These are phyloP conservation scores for Fusarium sp. DNA, from an alignment of 2,329 filamentous ascomycete species.

Conservation along the genomic window DNA sequence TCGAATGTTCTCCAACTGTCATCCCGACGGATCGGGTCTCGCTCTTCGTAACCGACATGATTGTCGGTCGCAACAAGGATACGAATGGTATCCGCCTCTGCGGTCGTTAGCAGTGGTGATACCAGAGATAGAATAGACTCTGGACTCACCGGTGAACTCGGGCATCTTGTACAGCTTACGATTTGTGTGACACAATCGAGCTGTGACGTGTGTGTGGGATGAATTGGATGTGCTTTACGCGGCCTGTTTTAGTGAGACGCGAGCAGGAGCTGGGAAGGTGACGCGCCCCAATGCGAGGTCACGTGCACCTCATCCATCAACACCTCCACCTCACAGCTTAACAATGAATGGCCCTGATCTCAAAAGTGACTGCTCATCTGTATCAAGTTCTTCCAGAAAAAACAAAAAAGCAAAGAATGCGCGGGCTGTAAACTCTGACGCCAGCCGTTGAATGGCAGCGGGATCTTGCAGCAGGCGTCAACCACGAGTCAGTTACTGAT, in stretches of 20 bases:
- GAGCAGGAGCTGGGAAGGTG: constrained; percentile 18
- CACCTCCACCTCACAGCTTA: background rate
- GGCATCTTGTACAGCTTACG: constrained; percentile 34
- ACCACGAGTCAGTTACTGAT: background rate
- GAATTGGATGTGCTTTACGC: constrained; percentile 30
- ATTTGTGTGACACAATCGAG: background rate
- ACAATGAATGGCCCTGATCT: background rate
- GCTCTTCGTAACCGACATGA: constrained; percentile 96
- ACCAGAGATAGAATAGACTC: too few relatives aligned
- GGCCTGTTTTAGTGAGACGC: constrained; percentile 22
- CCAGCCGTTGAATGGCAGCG: constrained; percentile 9
- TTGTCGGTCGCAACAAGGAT: constrained; percentile 96
- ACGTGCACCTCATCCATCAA: constrained; percentile 30
- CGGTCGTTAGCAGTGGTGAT: constrained; percentile 12
- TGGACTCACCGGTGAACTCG: constrained; percentile 45
- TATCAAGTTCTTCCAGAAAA: constrained; percentile 22
- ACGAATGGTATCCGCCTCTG: constrained; percentile 83
- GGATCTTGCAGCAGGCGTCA: constrained; percentile 23
- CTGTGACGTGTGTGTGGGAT: background rate
- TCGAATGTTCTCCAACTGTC: constrained; percentile 98
- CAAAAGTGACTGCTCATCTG: constrained; percentile 31
- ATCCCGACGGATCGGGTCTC: constrained; percentile 92
- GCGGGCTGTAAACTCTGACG: background rate
- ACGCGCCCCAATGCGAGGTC: constrained; percentile 45
- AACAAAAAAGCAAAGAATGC: background rate